Evolutionary conservation across 345 rosid genomes (phyloP), one percentile per base, ranked within the genome.

Genomic region (Erucastrum elatum): DNA sequence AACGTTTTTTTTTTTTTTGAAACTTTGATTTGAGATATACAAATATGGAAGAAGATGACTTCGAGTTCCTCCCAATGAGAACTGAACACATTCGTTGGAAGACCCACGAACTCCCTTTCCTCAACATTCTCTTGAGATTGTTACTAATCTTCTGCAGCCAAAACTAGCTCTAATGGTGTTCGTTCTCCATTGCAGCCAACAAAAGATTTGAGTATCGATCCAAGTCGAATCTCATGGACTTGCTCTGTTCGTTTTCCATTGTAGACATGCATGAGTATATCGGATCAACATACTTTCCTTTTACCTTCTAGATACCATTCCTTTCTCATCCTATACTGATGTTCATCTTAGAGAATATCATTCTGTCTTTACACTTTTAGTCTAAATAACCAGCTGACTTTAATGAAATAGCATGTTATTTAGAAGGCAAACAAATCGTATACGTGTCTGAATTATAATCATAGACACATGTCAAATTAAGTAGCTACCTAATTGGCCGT

Each of bases 221-320:
- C 71, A 64, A 44, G 87, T 91, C 35, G 85, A 79, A 66, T 64
- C 72, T 31, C 96, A 91, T 34, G 89, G 90, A 29, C 77, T 83
- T 80, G 88, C 93, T 41, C 75, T 94, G 12, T 87, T 90, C 59
- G 84, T 87, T 68, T 85, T 94, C 11, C 59, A 71, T 39, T 91
- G 97, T 77, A 39, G 69, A 51, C 77, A 77, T 71, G 53, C 70
- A n/a, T 81, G 70, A 72, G 68, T 44, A 34, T 16, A 15, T 46
- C 74, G 67, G 56, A 63, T 58, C 61, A n/a, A 65, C 4, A 29
- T 2, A 3, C 66, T 8, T 31, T 17, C 25, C 12, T 2, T 71
- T 64, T 41, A 33, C 72, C 72, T 66, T 56, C 66, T 56, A 1
- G 55, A 26, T 39, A 27, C 53, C 2, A 13, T 2, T 66, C 69